A percentile compares a stretch with the other conserved stretches of the same genome.
Conservation (phyloP, 176 grass and related monocot genomes). For the Hordeum vulgare region MorexV3_pseudomolecules_assembly NC_058523.1:13368291-13368790, state of each 20-base stretch:
- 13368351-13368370: background rate
- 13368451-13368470: background rate
- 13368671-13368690: too few relatives aligned
- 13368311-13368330: constrained; percentile 41
- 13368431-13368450: background rate
- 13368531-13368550: background rate
- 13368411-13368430: background rate
- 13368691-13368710: too few relatives aligned
- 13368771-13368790: too few relatives aligned
- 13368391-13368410: background rate
- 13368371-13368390: too few relatives aligned
- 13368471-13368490: background rate
- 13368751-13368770: too few relatives aligned
- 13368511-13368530: background rate
- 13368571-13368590: background rate
- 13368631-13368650: too few relatives aligned
- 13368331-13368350: constrained; percentile 51
- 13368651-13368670: too few relatives aligned
- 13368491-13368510: background rate
- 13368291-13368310: constrained; percentile 45
- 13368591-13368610: background rate
- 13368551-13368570: background rate
- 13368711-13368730: too few relatives aligned
- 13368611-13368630: too few relatives aligned
- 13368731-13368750: too few relatives aligned